Evolutionary conservation across 441 rosid genomes (phyloP).

Genomic region (Corymbia calophylla): DNA sequence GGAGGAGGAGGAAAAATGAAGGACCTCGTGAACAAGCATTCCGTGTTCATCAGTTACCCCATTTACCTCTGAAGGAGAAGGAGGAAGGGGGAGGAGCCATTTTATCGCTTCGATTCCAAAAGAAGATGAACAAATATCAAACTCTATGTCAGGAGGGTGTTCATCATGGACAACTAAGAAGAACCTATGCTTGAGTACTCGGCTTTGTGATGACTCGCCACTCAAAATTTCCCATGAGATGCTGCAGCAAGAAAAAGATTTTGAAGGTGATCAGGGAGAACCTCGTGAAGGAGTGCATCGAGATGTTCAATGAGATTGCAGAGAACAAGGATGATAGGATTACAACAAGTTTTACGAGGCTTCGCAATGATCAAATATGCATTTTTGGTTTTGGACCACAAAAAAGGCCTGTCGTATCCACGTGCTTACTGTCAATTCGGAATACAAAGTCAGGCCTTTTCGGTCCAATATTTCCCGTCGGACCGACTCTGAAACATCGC

Average conservation of each 20-base stretch:
- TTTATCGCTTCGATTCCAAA: no score
- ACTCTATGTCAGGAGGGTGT: no score
- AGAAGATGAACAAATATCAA: no score
- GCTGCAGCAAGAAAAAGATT: no score
- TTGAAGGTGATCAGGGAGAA: no score
- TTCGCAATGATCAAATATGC: background rate
- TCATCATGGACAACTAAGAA: no score
- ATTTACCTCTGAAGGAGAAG: conserved; percentile 8
- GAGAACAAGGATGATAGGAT: no score
- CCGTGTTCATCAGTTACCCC: background rate
- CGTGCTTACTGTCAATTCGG: background rate
- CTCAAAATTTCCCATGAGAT: no score
- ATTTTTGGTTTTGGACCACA: background rate
- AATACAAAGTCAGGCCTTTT: background rate
- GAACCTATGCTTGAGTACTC: no score
- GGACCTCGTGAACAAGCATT: conserved; percentile 11
- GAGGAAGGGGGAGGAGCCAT: background rate
- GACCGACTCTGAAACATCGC: background rate
- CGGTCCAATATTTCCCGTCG: background rate
- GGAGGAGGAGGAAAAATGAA: conserved; percentile 4
- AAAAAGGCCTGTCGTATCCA: background rate
- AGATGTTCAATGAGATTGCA: no score
- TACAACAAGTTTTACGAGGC: background rate
- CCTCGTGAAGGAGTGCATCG: no score
- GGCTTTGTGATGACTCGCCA: no score